A percentile compares a stretch with the other conserved stretches of the same genome.
phyloP scores from a whole-genome alignment of 2,329 filamentous ascomycete species.

The Triangularia setosa region DNA sequence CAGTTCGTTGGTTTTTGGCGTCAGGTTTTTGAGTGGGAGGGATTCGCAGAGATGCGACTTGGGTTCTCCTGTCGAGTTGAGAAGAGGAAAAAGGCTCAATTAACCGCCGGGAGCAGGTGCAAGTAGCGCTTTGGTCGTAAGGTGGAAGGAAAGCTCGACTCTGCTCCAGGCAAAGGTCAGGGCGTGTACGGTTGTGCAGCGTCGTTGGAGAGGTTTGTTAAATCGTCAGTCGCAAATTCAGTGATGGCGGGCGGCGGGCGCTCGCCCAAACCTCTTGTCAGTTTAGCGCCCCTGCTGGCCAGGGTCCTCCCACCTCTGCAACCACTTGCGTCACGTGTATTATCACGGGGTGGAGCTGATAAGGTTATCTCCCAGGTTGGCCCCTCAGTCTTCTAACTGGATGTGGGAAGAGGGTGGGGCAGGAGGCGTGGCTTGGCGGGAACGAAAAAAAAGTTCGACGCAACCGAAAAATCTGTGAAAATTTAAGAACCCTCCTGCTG shows the following conservation, averaged over 20 bases:
- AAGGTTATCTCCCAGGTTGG: constrained; percentile 12
- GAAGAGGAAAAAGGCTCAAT: constrained; percentile 13
- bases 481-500: constrained; percentile 23
- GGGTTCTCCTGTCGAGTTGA: background rate
- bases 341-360: constrained; percentile 19
- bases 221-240: constrained; percentile 21
- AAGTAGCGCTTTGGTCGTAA: constrained; percentile 3
- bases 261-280: constrained; percentile 13
- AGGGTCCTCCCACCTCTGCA: constrained; percentile 1
- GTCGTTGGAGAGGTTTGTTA: constrained; percentile 14
- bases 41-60: background rate
- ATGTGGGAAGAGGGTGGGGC: constrained; percentile 20
- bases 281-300: constrained; percentile 1
- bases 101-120: constrained; percentile 7
- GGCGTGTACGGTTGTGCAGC: background rate
- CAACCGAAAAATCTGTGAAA: constrained; percentile 26
- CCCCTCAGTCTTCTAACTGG: constrained; percentile 8
- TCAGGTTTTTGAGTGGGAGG: background rate
- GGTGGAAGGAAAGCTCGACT: constrained; percentile 24
- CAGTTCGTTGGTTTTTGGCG: constrained; percentile 8
- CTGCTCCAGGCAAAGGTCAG: constrained; percentile 29
- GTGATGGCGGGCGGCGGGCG: constrained; percentile 5
- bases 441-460: constrained; percentile 25
- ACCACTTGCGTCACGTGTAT: constrained; percentile 18
- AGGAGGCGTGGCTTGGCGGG: constrained; percentile 18